Conservation (phyloP, 257 asterid species). For the Capsicum chinense region DNA sequence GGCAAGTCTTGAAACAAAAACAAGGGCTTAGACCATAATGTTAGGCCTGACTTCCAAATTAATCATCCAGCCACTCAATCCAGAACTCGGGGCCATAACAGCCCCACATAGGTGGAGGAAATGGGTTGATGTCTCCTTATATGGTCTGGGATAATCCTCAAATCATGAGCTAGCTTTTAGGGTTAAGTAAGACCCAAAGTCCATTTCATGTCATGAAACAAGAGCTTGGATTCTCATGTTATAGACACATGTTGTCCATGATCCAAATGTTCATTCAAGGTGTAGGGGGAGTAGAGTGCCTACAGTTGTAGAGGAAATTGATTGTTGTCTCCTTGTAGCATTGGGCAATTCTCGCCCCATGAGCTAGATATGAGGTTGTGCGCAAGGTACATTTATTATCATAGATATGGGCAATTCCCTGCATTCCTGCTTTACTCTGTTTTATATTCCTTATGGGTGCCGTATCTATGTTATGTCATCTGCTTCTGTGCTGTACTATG, state of each 20-base stretch:
- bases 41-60: too few species aligned
- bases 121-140: conserved; percentile 13
- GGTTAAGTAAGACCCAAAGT: neutral
- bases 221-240: neutral
- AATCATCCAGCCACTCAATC: too few species aligned
- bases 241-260: neutral
- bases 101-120: neutral
- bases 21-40: too few species aligned
- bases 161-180: neutral
- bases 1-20: too few species aligned
- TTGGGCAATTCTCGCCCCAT: neutral
- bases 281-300: neutral
- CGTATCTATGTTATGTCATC: too few species aligned
- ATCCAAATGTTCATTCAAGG: neutral
- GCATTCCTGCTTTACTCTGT: too few species aligned
- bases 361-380: neutral
- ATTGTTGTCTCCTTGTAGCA: neutral
- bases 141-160: neutral
- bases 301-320: neutral
- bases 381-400: neutral
- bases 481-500: too few species aligned
- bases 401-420: too few species aligned
- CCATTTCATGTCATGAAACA: conserved; percentile 8
- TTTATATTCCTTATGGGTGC: too few species aligned
- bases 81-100: neutral